phyloP scores from a whole-genome alignment of 495 filamentous ascomycete genomes.

The Tuber aestivum region DNA sequence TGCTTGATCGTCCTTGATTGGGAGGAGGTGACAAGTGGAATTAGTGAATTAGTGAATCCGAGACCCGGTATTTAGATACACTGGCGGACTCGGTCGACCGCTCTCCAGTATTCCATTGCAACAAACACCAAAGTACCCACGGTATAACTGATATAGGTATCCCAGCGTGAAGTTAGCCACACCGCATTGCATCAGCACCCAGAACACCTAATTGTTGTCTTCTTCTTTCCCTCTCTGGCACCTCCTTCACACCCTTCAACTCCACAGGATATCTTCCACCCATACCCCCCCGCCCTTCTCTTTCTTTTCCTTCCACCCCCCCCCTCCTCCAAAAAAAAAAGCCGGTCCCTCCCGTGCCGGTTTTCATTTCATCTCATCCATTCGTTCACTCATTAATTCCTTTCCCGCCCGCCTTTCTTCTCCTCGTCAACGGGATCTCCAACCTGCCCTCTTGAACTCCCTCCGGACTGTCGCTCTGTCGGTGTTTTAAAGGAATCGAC shows the following conservation, averaged over 20 bases:
- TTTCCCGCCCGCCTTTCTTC: constrained; percentile 1
- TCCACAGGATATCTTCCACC: constrained; percentile 28
- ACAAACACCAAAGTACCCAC: constrained; percentile 15
- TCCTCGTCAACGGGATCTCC: neutral
- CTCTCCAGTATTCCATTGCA: neutral
- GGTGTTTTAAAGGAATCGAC: neutral
- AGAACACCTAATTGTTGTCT: constrained; percentile 14
- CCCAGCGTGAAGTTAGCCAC: constrained; percentile 11
- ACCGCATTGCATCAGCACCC: constrained; percentile 13
- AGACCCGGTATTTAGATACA: neutral
- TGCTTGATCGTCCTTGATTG: constrained; percentile 34
- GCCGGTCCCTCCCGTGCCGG: neutral
- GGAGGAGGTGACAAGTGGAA: constrained; percentile 12
- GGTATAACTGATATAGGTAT: neutral
- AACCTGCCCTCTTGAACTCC: neutral
- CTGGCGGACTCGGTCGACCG: neutral
- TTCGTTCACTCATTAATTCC: constrained; percentile 14
- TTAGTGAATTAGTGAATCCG: constrained; percentile 15
- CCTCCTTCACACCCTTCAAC: constrained; percentile 4
- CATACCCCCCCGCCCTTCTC: constrained; percentile 19
- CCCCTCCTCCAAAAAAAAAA: no score
- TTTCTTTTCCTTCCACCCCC: neutral
- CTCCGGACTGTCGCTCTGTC: neutral
- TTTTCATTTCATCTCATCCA: constrained; percentile 1
- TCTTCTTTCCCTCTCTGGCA: constrained; percentile 15